Percentiles rank a stretch among this genome's conserved stretches.
phyloP scores from a whole-genome alignment of 805 yeast species.

The Saccharomycopsis vini region DNA sequence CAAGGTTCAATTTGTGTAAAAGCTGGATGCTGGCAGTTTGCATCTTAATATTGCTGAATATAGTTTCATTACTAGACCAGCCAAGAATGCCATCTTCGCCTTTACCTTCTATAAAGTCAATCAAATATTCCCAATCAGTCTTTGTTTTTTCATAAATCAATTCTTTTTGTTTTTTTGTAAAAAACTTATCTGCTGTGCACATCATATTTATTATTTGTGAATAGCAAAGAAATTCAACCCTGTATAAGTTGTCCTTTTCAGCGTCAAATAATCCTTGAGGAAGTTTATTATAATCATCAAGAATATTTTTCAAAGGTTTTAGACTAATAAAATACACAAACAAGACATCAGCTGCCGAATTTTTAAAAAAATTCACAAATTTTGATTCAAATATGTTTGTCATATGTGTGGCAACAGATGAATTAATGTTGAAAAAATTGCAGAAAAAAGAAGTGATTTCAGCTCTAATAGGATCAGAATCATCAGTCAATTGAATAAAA shows the following conservation, averaged over 20 bases:
- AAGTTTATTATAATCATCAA: neutral
- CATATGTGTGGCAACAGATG: slow-evolving; percentile 1
- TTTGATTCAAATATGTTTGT: neutral
- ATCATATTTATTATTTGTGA: neutral
- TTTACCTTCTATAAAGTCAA: neutral
- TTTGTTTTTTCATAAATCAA: neutral
- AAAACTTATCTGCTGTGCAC: neutral
- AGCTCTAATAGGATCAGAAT: slow-evolving; percentile 12
- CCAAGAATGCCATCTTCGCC: slow-evolving; percentile 15
- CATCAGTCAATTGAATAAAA: slow-evolving; percentile 13
- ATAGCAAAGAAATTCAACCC: slow-evolving; percentile 21
- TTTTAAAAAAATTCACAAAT: neutral
- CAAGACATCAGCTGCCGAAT: slow-evolving; percentile 2
- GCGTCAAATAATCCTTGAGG: slow-evolving; percentile 43
- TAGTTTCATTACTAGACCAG: slow-evolving; percentile 11
- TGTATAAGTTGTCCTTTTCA: slow-evolving; percentile 62
- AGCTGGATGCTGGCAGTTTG: neutral
- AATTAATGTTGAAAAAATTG: neutral
- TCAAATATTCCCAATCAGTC: neutral
- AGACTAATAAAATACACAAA: neutral
- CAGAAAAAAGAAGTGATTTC: slow-evolving; percentile 7
- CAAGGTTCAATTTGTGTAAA: neutral
- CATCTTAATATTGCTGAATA: slow-evolving; percentile 6
- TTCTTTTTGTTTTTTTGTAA: neutral
- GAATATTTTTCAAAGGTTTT: neutral